A percentile compares a stretch with the other conserved stretches of the same genome.
phyloP scores from a whole-genome alignment of 257 asterid genomes.

The Solanum bulbocastanum region DNA sequence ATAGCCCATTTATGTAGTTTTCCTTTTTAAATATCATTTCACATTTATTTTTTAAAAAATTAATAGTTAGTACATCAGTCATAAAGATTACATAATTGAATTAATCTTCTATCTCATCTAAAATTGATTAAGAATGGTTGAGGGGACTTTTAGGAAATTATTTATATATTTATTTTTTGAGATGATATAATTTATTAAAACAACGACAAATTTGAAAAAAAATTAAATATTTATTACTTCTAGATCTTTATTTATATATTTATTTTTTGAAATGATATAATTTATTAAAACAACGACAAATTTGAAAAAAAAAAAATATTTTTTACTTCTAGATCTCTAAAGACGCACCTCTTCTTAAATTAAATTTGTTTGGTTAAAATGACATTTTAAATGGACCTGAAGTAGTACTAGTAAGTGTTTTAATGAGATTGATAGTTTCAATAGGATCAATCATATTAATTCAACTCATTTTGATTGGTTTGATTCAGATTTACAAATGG shows the following conservation, averaged over 20 bases:
- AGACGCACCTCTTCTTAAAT: background rate
- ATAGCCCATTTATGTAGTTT: no score
- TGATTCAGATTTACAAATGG: background rate
- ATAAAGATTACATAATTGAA: no score
- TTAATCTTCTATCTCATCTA: background rate
- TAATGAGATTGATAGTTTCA: background rate
- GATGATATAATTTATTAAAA: background rate
- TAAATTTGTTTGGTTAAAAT: background rate
- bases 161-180: background rate
- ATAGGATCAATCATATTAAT: no score
- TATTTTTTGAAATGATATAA: background rate
- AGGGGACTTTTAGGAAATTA: background rate
- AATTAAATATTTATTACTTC: background rate
- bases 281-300: background rate
- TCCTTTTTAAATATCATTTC: background rate
- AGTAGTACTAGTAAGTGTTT: background rate
- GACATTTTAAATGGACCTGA: background rate
- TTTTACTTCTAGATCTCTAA: background rate
- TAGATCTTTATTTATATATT: no score
- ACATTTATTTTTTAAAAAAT: background rate
- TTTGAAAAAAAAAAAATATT: background rate
- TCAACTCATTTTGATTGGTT: no score
- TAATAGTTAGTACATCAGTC: background rate
- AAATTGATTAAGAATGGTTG: background rate
- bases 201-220: background rate